Evolutionary conservation across 495 filamentous ascomycete genomes (phyloP).

Genomic region (Hyaloscypha finlandica): DNA sequence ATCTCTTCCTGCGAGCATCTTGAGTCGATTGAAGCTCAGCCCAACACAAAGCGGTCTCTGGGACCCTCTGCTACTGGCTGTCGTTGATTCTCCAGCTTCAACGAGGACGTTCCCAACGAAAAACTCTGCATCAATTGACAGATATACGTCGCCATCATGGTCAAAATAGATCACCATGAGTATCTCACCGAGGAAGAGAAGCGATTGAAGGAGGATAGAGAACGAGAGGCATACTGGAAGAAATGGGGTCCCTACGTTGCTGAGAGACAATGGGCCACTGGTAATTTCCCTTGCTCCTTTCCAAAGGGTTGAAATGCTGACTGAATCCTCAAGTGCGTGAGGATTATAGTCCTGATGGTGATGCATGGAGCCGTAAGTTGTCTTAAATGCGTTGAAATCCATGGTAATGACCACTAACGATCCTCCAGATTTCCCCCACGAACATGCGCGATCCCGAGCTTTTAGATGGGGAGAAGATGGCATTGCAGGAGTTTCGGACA

Average conservation of each 20-base stretch:
- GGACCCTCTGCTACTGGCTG: background rate
- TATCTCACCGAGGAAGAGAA: slow-evolving; percentile 86
- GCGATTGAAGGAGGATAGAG: slow-evolving; percentile 80
- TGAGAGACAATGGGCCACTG: slow-evolving; percentile 87
- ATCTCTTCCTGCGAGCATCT: background rate
- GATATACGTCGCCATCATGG: slow-evolving; percentile 56
- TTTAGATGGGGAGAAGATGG: slow-evolving; percentile 97
- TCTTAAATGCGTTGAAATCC: background rate
- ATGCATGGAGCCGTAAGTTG: slow-evolving; percentile 91
- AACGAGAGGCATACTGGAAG: slow-evolving; percentile 88
- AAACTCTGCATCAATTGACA: background rate
- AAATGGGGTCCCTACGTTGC: slow-evolving; percentile 84
- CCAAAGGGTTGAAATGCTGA: slow-evolving; percentile 5
- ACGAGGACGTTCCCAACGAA: background rate
- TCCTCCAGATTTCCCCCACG: slow-evolving; percentile 81
- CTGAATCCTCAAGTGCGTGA: slow-evolving; percentile 69
- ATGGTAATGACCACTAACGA: background rate
- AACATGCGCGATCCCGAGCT: slow-evolving; percentile 81
- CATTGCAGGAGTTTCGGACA: slow-evolving; percentile 93
- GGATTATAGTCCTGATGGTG: slow-evolving; percentile 84
- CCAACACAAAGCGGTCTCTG: background rate
- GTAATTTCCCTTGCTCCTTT: slow-evolving; percentile 40
- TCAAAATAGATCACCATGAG: slow-evolving; percentile 80
- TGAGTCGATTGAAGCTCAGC: background rate
- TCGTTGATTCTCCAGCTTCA: background rate